A percentile compares a stretch with the other conserved stretches of the same genome.
Evolutionary conservation across 1,284 basidiomycete genomes (phyloP).

Genomic region (Pseudozyma tsukubaensis): DNA sequence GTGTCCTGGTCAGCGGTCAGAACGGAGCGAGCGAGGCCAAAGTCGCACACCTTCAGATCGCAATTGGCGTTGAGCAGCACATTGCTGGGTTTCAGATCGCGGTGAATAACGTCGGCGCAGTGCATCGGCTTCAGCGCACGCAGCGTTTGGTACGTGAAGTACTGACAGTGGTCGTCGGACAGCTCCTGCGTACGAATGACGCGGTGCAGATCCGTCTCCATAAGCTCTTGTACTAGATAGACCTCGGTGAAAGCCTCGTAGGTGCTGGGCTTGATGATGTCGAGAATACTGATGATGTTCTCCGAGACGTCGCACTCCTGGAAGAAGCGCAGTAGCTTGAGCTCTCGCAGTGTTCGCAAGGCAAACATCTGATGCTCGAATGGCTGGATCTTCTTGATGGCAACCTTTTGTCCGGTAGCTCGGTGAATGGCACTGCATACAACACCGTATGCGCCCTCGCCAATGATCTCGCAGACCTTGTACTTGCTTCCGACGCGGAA

Average conservation of each 20-base stretch:
- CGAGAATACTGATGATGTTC: conserved; percentile 63
- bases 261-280: conserved; percentile 69
- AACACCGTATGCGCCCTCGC: conserved; percentile 71
- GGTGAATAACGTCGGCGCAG: conserved; percentile 66
- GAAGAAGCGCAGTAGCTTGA: conserved; percentile 67
- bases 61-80: conserved; percentile 66
- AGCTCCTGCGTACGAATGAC: conserved; percentile 69
- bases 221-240: conserved; percentile 75
- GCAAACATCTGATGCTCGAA: conserved; percentile 69
- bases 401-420: conserved; percentile 69
- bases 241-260: conserved; percentile 94
- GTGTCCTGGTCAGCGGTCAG: conserved; percentile 65
- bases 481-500: conserved; percentile 65
- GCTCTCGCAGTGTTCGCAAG: conserved; percentile 67
- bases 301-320: conserved; percentile 64
- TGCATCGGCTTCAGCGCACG: conserved; percentile 68
- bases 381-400: conserved; percentile 70
- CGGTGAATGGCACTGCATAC: conserved; percentile 70
- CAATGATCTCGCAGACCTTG: conserved; percentile 69
- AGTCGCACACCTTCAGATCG: conserved; percentile 69
- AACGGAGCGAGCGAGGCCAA: conserved; percentile 67
- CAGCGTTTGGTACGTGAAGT: conserved; percentile 85
- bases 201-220: conserved; percentile 68
- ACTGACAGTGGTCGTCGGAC: conserved; percentile 86
- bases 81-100: conserved; percentile 66